Conservation (phyloP, 1,284 basidiomycete genomes). For the Moniliella sp. region DNA sequence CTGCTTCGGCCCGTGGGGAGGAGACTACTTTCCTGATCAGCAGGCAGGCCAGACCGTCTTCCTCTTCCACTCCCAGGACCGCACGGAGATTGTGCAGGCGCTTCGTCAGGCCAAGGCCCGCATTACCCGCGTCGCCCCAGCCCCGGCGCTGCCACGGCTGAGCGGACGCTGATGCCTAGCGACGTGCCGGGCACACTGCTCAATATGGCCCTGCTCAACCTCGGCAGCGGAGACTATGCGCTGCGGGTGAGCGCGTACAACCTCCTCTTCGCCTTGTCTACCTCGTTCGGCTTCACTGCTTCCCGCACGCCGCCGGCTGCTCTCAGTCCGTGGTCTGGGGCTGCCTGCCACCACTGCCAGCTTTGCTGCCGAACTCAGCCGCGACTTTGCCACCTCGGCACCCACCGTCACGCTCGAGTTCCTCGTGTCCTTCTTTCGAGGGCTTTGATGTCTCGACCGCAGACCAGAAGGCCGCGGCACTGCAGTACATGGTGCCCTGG, state of each 20-base stretch:
- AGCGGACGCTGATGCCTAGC: conserved; percentile 17
- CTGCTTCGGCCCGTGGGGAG: conserved; percentile 22
- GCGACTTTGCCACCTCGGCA: conserved; percentile 21
- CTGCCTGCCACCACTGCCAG: conserved; percentile 23
- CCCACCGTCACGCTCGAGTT: conserved; percentile 27
- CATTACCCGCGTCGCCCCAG: conserved; percentile 13
- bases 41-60: conserved; percentile 18
- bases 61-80: conserved; percentile 22
- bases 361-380: conserved; percentile 22
- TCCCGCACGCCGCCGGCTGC: conserved; percentile 17
- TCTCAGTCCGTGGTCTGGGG: conserved; percentile 18
- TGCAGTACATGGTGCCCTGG: conserved; percentile 27
- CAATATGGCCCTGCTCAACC: conserved; percentile 31
- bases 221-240: conserved; percentile 15
- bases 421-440: conserved; percentile 24
- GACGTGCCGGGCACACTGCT: conserved; percentile 26
- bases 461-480: conserved; percentile 19
- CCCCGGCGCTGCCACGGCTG: conserved; percentile 6
- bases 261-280: conserved; percentile 24
- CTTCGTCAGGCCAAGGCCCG: conserved; percentile 24
- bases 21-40: conserved; percentile 28
- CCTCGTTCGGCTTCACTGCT: conserved; percentile 26
- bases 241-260: conserved; percentile 23
- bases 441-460: conserved; percentile 19
- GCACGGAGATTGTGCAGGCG: conserved; percentile 21